Conservation (phyloP, 164 flowering plant genomes). For the Vitis riparia region DNA sequence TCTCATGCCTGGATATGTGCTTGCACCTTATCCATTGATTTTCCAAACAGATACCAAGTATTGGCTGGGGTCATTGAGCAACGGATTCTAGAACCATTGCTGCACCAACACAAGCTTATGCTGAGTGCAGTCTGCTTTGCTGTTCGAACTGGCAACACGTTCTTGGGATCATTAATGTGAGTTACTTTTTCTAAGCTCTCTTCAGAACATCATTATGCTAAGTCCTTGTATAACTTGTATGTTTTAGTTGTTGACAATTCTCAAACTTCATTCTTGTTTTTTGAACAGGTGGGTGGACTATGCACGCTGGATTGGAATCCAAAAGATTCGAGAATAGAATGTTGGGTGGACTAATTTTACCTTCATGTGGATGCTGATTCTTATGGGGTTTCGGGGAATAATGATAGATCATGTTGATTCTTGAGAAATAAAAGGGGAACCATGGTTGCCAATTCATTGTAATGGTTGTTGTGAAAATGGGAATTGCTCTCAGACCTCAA, state of each 20-base stretch:
- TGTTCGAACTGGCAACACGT: conserved; percentile 92
- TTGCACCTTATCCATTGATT: neutral
- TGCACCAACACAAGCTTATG: conserved; percentile 70
- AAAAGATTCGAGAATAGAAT: conserved; percentile 51
- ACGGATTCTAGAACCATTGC: conserved; percentile 76
- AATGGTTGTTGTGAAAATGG: too few relatives aligned
- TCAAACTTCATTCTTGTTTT: conserved; percentile 7
- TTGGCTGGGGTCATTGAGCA: conserved; percentile 91
- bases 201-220: too few relatives aligned
- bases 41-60: conserved; percentile 71
- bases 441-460: too few relatives aligned
- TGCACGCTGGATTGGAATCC: conserved; percentile 87
- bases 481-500: too few relatives aligned
- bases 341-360: neutral
- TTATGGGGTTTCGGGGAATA: neutral
- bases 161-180: conserved; percentile 88
- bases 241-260: neutral
- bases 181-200: conserved; percentile 14
- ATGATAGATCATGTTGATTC: neutral
- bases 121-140: conserved; percentile 83
- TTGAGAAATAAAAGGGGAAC: too few relatives aligned
- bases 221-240: neutral
- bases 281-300: conserved; percentile 93
- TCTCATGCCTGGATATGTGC: too few relatives aligned
- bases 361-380: neutral